phyloP scores from a whole-genome alignment of 148 eudicot genomes.

The Rhododendron simsii region DNA sequence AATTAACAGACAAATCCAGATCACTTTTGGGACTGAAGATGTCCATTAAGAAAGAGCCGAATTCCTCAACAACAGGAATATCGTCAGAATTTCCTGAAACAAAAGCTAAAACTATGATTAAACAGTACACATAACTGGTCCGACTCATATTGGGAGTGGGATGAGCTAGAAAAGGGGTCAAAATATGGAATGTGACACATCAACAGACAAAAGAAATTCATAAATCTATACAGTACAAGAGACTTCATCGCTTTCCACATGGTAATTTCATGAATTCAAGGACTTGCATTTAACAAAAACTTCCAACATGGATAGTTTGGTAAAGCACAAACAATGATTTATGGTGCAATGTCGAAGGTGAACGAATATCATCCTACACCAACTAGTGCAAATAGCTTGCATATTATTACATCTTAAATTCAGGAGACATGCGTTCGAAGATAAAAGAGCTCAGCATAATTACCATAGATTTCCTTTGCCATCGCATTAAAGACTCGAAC shows the following conservation, averaged over 20 bases:
- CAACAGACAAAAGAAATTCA: background rate
- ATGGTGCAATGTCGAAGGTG: background rate
- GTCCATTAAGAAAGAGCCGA: constrained; percentile 88
- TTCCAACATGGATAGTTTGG: background rate
- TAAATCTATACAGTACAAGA: background rate
- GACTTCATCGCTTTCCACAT: background rate
- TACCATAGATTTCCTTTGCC: constrained; percentile 79
- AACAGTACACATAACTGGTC: background rate
- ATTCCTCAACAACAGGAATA: constrained; percentile 65
- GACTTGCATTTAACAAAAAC: background rate
- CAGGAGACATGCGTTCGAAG: background rate
- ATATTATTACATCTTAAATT: background rate
- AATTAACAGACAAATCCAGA: constrained; percentile 85
- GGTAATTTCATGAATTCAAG: background rate
- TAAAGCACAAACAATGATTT: background rate
- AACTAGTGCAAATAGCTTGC: background rate
- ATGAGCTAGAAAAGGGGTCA: background rate
- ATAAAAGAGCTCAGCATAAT: constrained; percentile 4
- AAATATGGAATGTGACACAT: background rate
- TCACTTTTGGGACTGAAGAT: constrained; percentile 76
- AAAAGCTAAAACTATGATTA: background rate
- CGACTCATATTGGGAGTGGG: background rate
- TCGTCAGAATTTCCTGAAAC: constrained; percentile 48
- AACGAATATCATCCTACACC: background rate
- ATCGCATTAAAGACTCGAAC: constrained; percentile 68